Base-by-base conservation (phyloP, 352 stramenopile species). In the Globisporangium emineosum region DNA sequence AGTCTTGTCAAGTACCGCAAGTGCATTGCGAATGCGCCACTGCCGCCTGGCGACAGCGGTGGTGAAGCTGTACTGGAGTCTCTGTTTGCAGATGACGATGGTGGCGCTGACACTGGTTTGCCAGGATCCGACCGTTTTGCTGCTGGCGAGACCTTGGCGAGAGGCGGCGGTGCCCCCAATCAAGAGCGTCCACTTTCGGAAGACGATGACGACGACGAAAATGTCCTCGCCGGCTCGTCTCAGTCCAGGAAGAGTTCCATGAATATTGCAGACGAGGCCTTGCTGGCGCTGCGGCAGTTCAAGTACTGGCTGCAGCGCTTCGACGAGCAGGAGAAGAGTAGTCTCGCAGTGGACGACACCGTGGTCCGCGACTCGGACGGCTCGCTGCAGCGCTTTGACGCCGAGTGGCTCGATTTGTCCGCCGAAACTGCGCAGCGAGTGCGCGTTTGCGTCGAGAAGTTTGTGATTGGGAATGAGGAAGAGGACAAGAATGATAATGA, bases 341-440 rank as follows among this genome's bases (percentile, higher is more conserved):
- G 33, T 12, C 57, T 72, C 19, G 40, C 59, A 9, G 50, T 59
- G 49, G 47, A 61, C 37, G 57, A 72, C 50, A 37, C 50, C 9
- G 13, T 23, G 25, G 8, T 32, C 15, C 49, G 49, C 13, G 49
- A 55, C 25, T 35, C 25, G 15, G 52, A 60, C 32, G 54, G 52
- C 10, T 69, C 66, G 29, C 54, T 73, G 35, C 64, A 54, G 60
- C 65, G 43, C 45, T 71, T 76, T 30, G 62, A 68, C 51, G 43
- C 65, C 57, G 67, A 77, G 65, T 69, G 66, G 66, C 60, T 67
- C 51, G 69, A 67, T n/a, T 43, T 76, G 32, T 62, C 69, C 27
- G 61, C 64, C 29, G 68, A 77, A 27, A 68, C 66, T 27, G 64
- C 65, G 5, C 50, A 63, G 37, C 62, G 62, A 12, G 55, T 72